These are phyloP conservation scores for Hyphopichia pseudoburtonii DNA, from an alignment of 1,139 yeast species.

Conservation along the genomic window DNA sequence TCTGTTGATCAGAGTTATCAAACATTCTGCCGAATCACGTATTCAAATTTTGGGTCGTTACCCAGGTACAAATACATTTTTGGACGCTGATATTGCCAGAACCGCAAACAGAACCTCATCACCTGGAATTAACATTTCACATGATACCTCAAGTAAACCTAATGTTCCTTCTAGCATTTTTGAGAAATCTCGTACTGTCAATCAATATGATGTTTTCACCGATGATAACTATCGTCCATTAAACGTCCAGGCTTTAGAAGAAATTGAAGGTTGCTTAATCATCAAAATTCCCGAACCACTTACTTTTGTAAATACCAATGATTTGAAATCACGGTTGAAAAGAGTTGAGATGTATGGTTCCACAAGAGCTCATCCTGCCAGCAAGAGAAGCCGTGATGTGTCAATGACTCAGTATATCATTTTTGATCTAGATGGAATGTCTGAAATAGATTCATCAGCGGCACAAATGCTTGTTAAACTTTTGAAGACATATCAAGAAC, in stretches of 20 bases:
- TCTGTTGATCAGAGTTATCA: slow-evolving; percentile 76
- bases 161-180: background rate
- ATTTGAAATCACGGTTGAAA: slow-evolving; percentile 69
- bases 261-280: slow-evolving; percentile 81
- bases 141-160: background rate
- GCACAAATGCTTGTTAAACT: slow-evolving; percentile 70
- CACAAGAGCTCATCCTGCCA: slow-evolving; percentile 79
- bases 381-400: slow-evolving; percentile 53
- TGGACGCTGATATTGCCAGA: slow-evolving; percentile 64
- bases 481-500: slow-evolving; percentile 50
- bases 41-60: slow-evolving; percentile 85
- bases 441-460: slow-evolving; percentile 84
- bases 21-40: slow-evolving; percentile 82
- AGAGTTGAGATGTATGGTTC: slow-evolving; percentile 87
- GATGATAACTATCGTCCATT: slow-evolving; percentile 39
- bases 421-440: slow-evolving; percentile 85
- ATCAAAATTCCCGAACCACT: slow-evolving; percentile 91
- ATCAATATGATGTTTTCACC: slow-evolving; percentile 32
- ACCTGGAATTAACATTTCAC: background rate
- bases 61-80: slow-evolving; percentile 73
- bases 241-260: slow-evolving; percentile 53
- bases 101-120: slow-evolving; percentile 4
- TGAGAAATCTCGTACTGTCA: slow-evolving; percentile 1
- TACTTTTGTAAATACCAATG: slow-evolving; percentile 88
- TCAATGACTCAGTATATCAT: slow-evolving; percentile 66